Conservation (phyloP, 2,329 filamentous ascomycete species). For the Achaetomium macrosporum region DNA sequence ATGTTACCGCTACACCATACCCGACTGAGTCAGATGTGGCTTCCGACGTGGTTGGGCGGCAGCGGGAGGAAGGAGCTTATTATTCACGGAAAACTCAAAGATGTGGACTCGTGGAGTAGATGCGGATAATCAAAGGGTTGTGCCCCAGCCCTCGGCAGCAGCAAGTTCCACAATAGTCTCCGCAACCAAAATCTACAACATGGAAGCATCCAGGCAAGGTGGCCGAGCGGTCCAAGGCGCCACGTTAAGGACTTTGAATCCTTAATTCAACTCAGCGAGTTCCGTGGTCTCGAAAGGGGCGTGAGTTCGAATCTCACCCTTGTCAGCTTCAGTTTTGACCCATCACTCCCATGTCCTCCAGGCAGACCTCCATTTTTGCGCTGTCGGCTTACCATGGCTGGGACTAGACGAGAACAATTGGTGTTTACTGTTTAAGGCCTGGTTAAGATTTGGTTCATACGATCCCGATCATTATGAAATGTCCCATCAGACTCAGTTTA, state of each 20-base stretch:
- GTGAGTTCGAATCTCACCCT: constrained; percentile 25
- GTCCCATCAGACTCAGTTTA: neutral
- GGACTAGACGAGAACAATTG: too few species aligned
- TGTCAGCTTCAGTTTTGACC: too few species aligned
- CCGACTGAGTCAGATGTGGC: constrained; percentile 2
- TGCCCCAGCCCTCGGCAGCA: neutral
- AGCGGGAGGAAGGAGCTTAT: neutral
- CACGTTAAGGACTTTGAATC: constrained; percentile 16
- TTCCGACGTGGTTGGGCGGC: neutral
- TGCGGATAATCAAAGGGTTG: neutral
- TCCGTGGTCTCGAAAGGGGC: constrained; percentile 22
- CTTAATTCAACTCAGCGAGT: constrained; percentile 8
- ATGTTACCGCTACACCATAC: constrained; percentile 11
- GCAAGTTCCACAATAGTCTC: too few species aligned
- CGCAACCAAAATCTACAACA: too few species aligned
- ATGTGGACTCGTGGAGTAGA: neutral
- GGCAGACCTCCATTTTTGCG: too few species aligned
- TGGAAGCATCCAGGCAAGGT: too few species aligned
- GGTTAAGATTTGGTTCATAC: too few species aligned
- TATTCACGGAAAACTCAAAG: neutral
- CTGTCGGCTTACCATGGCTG: too few species aligned
- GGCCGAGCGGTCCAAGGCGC: constrained; percentile 22
- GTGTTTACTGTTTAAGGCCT: too few species aligned
- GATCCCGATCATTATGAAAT: neutral
- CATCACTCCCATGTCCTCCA: too few species aligned